Evolutionary conservation across 331 rosid species (phyloP).

Genomic region (Malus hybrid): DNA sequence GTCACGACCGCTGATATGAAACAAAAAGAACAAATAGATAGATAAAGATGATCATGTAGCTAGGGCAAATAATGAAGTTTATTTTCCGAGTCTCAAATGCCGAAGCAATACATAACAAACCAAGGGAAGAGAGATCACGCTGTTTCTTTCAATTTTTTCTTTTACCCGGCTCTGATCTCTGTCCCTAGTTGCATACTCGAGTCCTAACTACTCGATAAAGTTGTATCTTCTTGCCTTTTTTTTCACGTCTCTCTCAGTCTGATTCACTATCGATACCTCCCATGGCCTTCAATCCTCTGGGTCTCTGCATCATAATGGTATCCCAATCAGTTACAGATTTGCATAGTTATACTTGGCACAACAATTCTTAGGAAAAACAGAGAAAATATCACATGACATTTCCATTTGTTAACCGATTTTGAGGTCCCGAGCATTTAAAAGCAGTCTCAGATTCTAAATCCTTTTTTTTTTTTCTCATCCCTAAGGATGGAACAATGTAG

Average conservation of each 20-base stretch:
- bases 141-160: neutral
- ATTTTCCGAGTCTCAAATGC: neutral
- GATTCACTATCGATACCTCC: constrained; percentile 52
- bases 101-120: neutral
- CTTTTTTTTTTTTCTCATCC: too few species aligned
- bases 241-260: constrained; percentile 19
- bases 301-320: constrained; percentile 35
- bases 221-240: neutral
- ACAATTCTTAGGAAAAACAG: neutral
- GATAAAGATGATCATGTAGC: neutral
- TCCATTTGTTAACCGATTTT: neutral
- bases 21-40: neutral
- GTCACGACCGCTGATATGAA: neutral
- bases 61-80: neutral
- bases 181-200: constrained; percentile 4
- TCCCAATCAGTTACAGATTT: neutral
- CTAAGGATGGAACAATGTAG: neutral
- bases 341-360: neutral
- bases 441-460: too few species aligned
- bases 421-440: too few species aligned
- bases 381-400: neutral
- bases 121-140: neutral
- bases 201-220: constrained; percentile 1
- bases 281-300: constrained; percentile 57
- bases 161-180: neutral